Evolutionary conservation across 1,284 basidiomycete genomes (phyloP).

Genomic region (Pascua sp.): DNA sequence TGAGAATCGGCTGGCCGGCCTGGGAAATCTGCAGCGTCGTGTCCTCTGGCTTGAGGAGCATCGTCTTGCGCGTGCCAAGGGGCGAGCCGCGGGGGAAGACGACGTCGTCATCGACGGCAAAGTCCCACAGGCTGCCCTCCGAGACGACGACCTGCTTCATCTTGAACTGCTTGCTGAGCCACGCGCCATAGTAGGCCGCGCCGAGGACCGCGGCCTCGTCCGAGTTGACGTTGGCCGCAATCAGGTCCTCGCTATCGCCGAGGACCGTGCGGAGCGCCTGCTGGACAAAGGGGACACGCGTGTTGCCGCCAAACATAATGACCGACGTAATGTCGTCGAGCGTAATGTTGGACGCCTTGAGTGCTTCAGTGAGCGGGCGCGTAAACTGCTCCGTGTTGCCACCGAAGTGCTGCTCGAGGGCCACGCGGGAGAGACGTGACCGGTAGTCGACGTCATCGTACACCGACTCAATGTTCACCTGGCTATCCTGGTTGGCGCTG

Average conservation of each 20-base stretch:
- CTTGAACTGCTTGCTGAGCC: slow-evolving; percentile 84
- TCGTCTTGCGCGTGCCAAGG: slow-evolving; percentile 71
- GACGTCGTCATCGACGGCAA: slow-evolving; percentile 37
- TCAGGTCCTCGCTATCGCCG: slow-evolving; percentile 68
- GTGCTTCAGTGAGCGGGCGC: slow-evolving; percentile 72
- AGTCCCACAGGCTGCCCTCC: slow-evolving; percentile 67
- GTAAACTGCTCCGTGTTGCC: slow-evolving; percentile 64
- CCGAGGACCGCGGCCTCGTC: slow-evolving; percentile 95
- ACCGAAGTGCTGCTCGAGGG: slow-evolving; percentile 63
- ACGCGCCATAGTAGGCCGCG: slow-evolving; percentile 88
- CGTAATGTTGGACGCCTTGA: slow-evolving; percentile 65
- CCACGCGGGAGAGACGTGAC: slow-evolving; percentile 67
- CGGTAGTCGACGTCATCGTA: slow-evolving; percentile 89
- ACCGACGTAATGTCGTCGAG: slow-evolving; percentile 73
- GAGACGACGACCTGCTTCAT: slow-evolving; percentile 87
- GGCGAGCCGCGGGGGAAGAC: slow-evolving; percentile 74
- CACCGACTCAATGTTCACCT: slow-evolving; percentile 73
- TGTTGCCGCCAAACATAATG: slow-evolving; percentile 84
- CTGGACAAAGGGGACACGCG: slow-evolving; percentile 89
- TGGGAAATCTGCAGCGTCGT: slow-evolving; percentile 71
- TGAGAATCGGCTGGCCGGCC: slow-evolving; percentile 34
- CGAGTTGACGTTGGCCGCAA: slow-evolving; percentile 91
- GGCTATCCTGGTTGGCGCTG: slow-evolving; percentile 83
- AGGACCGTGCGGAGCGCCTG: slow-evolving; percentile 69
- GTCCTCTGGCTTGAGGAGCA: slow-evolving; percentile 54